Evolutionary conservation across 805 yeast species (phyloP).

Genomic region (Candida maesae): DNA sequence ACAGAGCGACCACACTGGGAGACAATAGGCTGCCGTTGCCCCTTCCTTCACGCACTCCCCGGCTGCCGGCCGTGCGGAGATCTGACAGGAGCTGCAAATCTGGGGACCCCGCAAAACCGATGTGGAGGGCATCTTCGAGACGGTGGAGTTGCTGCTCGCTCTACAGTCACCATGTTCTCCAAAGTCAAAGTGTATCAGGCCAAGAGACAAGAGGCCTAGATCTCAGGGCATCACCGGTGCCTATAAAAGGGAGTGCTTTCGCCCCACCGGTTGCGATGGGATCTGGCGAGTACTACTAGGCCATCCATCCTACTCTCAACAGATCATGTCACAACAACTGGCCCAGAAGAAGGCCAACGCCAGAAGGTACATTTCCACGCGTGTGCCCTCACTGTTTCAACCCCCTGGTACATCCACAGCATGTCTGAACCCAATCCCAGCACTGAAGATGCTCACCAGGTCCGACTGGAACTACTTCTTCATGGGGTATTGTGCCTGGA

Average conservation of each 20-base stretch:
- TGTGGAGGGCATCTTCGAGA: too few species aligned
- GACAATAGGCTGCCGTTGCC: background rate
- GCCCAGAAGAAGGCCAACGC: conserved; percentile 5
- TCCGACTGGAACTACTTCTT: conserved; percentile 55
- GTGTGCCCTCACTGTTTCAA: conserved; percentile 27
- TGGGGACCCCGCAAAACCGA: too few species aligned
- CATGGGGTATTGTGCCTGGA: conserved; percentile 64
- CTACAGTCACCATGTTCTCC: background rate
- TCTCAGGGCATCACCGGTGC: too few species aligned
- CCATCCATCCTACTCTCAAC: too few species aligned
- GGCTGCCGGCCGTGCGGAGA: background rate
- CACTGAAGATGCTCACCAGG: conserved; percentile 33
- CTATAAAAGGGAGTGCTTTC: too few species aligned
- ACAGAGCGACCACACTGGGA: background rate
- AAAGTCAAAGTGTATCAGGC: too few species aligned
- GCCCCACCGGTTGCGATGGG: too few species aligned
- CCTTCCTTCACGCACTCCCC: background rate
- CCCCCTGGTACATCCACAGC: conserved; percentile 25
- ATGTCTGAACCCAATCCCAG: conserved; percentile 42
- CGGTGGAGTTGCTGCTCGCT: too few species aligned
- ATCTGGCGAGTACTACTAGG: too few species aligned
- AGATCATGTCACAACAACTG: too few species aligned
- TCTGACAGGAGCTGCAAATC: background rate
- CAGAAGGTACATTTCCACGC: conserved; percentile 20
- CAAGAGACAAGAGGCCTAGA: too few species aligned